These are phyloP conservation scores for Spirogloea muscicola DNA, from an alignment of 139 green algal genomes.

Conservation along the genomic window DNA sequence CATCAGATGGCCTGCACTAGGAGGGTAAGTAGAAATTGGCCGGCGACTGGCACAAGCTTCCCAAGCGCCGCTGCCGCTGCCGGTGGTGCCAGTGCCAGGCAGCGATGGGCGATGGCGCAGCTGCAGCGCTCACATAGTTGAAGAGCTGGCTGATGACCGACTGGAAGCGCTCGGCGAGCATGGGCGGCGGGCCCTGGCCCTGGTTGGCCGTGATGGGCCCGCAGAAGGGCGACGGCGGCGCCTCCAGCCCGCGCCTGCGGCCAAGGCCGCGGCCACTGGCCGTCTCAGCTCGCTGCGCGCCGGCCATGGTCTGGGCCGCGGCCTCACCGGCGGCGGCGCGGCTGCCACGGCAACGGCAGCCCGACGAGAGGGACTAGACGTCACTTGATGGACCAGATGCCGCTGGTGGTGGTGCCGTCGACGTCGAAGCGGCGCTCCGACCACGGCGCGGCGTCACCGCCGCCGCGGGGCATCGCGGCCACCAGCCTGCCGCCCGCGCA, in stretches of 20 bases:
- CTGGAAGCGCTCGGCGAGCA: constrained; percentile 96
- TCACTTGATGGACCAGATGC: constrained; percentile 45
- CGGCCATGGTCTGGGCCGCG: neutral
- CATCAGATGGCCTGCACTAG: constrained; percentile 18
- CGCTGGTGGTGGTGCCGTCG: neutral
- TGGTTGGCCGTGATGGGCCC: constrained; percentile 8
- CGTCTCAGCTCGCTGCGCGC: neutral
- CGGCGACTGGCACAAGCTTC: neutral
- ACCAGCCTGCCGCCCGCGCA: neutral
- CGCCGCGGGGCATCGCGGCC: neutral
- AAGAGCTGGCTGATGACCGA: constrained; percentile 95
- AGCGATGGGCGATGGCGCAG: neutral
- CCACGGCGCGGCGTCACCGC: neutral
- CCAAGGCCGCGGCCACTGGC: neutral
- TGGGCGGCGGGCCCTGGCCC: constrained; percentile 70
- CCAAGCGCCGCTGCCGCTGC: neutral
- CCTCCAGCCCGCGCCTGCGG: constrained; percentile 22
- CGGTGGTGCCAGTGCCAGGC: neutral
- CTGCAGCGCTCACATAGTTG: constrained; percentile 68
- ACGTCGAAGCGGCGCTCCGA: neutral
- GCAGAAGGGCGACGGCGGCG: constrained; percentile 19
- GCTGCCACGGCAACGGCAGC: neutral
- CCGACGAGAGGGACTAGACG: neutral
- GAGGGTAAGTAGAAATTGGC: constrained; percentile 3
- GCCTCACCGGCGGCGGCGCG: neutral